Conservation (phyloP, 2,329 filamentous ascomycete species). For the Pochonia chlamydosporia region DNA sequence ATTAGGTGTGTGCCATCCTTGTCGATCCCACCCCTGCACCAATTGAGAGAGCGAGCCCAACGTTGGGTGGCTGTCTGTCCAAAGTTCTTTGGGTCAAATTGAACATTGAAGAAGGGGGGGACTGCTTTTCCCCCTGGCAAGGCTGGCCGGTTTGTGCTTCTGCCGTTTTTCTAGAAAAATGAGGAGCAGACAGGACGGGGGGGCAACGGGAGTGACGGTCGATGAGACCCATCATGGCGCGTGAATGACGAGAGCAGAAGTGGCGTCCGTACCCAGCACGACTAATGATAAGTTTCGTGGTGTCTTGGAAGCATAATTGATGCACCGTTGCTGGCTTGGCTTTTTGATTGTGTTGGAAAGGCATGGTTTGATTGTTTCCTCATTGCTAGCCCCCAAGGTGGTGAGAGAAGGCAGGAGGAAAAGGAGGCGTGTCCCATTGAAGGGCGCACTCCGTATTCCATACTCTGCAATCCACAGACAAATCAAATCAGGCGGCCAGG, state of each 20-base stretch:
- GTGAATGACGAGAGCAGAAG: not conserved
- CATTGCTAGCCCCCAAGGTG: too few relatives aligned
- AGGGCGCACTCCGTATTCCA: too few relatives aligned
- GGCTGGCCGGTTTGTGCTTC: constrained; percentile 15
- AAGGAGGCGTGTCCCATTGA: too few relatives aligned
- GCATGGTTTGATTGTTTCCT: too few relatives aligned
- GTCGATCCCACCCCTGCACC: constrained; percentile 4
- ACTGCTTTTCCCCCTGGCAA: not conserved
- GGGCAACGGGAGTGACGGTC: not conserved
- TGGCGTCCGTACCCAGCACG: not conserved
- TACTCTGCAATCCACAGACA: too few relatives aligned
- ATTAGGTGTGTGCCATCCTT: constrained; percentile 6
- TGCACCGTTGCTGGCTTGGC: too few relatives aligned
- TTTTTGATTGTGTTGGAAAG: too few relatives aligned
- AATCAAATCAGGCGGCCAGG: too few relatives aligned
- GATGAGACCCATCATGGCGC: too few relatives aligned
- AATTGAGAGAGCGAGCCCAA: not conserved
- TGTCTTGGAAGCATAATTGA: too few relatives aligned
- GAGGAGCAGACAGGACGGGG: not conserved
- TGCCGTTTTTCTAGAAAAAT: constrained; percentile 25
- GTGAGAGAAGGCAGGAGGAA: too few relatives aligned
- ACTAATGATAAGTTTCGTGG: not conserved
- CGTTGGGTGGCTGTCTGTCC: not conserved
- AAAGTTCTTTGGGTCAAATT: not conserved
- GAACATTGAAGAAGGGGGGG: not conserved